phyloP scores from a whole-genome alignment of 768 basidiomycete species.

The Podaxis pistillaris region DNA sequence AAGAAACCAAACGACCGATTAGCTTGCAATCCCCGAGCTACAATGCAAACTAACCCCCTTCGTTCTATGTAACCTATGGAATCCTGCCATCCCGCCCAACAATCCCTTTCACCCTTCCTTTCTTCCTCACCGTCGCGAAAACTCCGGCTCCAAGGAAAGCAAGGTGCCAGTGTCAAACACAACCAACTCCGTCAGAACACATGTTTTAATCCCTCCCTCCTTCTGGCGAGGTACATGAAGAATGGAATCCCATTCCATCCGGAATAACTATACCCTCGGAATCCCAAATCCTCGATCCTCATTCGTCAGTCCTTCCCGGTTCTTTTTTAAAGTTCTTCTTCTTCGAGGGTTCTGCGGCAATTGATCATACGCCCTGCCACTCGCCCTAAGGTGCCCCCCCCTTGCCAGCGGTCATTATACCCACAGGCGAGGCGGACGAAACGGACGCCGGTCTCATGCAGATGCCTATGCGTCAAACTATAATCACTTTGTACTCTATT shows the following conservation, averaged over 20 bases:
- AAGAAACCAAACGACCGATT: not conserved
- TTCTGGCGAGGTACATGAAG: not conserved
- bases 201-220: not conserved
- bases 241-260: slow-evolving; percentile 7
- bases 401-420: too few relatives aligned
- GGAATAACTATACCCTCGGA: not conserved
- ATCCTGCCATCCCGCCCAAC: not conserved
- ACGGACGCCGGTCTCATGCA: too few relatives aligned
- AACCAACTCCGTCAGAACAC: too few relatives aligned
- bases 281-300: not conserved
- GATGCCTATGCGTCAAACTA: too few relatives aligned
- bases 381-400: not conserved
- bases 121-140: too few relatives aligned
- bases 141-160: not conserved
- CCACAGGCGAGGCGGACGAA: too few relatives aligned
- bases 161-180: not conserved
- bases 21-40: not conserved
- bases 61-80: not conserved
- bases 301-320: not conserved
- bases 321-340: not conserved
- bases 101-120: too few relatives aligned
- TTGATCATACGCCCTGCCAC: slow-evolving; percentile 1
- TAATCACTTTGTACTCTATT: too few relatives aligned
- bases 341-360: slow-evolving; percentile 1
- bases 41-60: not conserved